Conservation (phyloP, 176 grass and related monocot genomes). For the Avena sativa region DNA sequence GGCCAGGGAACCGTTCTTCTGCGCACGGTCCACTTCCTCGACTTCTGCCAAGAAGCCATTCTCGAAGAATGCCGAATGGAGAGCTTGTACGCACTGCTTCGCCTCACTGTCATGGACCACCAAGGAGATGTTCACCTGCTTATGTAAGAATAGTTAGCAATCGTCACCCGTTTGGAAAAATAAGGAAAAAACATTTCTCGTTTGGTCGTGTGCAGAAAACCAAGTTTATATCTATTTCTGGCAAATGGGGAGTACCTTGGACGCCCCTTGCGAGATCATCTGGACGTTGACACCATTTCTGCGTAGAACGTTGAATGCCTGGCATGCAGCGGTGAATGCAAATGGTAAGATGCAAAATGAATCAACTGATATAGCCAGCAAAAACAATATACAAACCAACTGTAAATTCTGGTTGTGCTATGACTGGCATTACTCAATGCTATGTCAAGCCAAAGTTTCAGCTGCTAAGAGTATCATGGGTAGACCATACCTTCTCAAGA, state of each 20-base stretch:
- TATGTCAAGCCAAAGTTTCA: neutral
- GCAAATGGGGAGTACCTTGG: conserved; percentile 60
- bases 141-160: neutral
- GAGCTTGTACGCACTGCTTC: conserved; percentile 74
- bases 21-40: conserved; percentile 39
- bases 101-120: conserved; percentile 86
- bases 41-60: conserved; percentile 80
- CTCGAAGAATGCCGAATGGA: conserved; percentile 17
- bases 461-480: neutral
- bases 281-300: conserved; percentile 86
- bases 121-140: conserved; percentile 95
- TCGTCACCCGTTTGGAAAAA: neutral
- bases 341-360: neutral
- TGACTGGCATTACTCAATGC: neutral
- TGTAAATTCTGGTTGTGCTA: neutral
- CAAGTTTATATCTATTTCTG: neutral
- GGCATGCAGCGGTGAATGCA: neutral
- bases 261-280: conserved; percentile 99
- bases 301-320: conserved; percentile 89
- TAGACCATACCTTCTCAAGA: conserved; percentile 75
- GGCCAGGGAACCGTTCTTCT: conserved; percentile 37
- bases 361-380: neutral
- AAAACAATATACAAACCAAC: neutral
- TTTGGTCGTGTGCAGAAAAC: neutral
- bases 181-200: neutral